A percentile compares a stretch with the other conserved stretches of the same genome.
Evolutionary conservation across 345 rosid species (phyloP).

Genomic region (Populus nigra): DNA sequence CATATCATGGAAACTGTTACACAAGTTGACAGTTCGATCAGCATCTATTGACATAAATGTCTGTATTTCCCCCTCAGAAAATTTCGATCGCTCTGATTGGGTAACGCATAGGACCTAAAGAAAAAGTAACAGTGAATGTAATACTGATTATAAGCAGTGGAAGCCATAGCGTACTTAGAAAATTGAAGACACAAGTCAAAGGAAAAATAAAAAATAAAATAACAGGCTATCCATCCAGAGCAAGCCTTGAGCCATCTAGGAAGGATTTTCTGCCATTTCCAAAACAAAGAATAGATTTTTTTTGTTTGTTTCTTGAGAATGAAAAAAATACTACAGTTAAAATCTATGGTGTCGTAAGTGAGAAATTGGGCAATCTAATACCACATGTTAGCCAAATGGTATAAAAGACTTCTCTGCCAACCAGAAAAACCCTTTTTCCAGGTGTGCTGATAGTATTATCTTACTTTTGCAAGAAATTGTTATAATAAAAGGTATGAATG

Average conservation of each 20-base stretch:
- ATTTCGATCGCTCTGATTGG: slow-evolving; percentile 66
- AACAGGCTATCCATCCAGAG: background rate
- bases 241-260: background rate
- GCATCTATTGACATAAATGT: slow-evolving; percentile 97
- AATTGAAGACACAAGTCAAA: background rate
- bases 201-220: background rate
- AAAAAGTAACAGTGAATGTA: slow-evolving; percentile 22
- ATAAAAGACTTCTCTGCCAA: background rate
- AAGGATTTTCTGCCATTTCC: background rate
- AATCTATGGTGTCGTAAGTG: background rate
- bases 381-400: background rate
- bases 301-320: too few relatives aligned
- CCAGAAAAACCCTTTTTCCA: too few relatives aligned
- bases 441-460: too few relatives aligned
- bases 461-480: too few relatives aligned
- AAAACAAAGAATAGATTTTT: too few relatives aligned
- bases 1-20: slow-evolving; percentile 86
- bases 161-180: background rate
- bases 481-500: too few relatives aligned
- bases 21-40: slow-evolving; percentile 80
- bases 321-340: background rate
- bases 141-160: slow-evolving; percentile 5
- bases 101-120: slow-evolving; percentile 69
- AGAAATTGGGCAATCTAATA: background rate
- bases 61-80: slow-evolving; percentile 93